Percentiles rank a stretch among this genome's conserved stretches.
Conservation (phyloP, 345 rosid genomes). For the Rhodamnia argentea region DNA sequence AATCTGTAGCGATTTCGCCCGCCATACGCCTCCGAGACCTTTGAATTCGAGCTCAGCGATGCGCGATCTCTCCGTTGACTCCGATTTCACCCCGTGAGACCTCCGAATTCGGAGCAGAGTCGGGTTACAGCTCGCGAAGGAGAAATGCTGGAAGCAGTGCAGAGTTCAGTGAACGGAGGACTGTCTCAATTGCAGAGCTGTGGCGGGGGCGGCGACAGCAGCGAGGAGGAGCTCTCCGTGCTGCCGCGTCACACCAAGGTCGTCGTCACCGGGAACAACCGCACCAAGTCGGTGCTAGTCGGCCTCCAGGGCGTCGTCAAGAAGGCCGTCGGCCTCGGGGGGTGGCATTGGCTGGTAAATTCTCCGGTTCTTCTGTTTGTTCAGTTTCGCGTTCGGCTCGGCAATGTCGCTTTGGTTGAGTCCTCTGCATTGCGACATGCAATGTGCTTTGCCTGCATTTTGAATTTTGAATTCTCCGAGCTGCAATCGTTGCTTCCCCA, state of each 20-base stretch:
- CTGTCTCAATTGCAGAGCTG: constrained; percentile 44
- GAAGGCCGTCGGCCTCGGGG: constrained; percentile 95
- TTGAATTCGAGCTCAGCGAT: background rate
- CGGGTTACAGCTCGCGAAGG: background rate
- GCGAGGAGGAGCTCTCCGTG: constrained; percentile 89
- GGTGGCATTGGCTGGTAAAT: constrained; percentile 98
- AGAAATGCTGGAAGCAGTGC: constrained; percentile 56
- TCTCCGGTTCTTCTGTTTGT: background rate
- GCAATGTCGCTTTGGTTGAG: background rate
- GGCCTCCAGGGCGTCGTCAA: constrained; percentile 95
- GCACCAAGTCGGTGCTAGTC: constrained; percentile 95
- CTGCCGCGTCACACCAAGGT: constrained; percentile 95
- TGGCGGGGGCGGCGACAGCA: constrained; percentile 65
- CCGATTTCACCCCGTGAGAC: background rate
- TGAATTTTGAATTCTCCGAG: background rate
- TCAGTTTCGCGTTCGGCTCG: background rate
- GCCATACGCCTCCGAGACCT: background rate
- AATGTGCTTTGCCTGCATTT: background rate
- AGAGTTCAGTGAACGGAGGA: constrained; percentile 61
- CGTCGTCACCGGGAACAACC: constrained; percentile 89
- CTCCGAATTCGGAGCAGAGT: background rate
- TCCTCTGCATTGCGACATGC: background rate
- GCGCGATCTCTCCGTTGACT: constrained; percentile 2
- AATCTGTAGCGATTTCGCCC: background rate
- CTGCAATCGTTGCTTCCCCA: background rate